These are phyloP conservation scores for Moricandia moricandioides DNA, from an alignment of 345 rosid genomes.

Conservation along the genomic window DNA sequence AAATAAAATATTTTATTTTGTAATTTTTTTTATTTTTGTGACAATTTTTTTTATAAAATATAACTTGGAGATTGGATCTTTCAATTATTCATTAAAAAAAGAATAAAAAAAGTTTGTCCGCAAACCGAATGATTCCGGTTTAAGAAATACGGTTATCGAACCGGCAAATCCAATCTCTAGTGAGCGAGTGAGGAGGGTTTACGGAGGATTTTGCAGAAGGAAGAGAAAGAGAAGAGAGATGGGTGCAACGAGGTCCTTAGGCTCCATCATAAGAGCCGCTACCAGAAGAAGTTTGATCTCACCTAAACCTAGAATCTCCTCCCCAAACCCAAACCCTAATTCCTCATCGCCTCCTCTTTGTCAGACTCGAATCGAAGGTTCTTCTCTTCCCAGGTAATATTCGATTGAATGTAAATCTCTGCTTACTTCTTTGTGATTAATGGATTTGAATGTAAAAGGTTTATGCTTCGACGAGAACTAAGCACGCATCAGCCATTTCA, in stretches of 20 bases:
- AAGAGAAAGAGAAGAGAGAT: conserved; percentile 19
- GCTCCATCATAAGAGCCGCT: conserved; percentile 40
- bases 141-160: neutral
- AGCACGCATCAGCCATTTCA: conserved; percentile 63
- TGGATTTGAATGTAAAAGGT: conserved; percentile 36
- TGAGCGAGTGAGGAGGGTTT: conserved; percentile 1
- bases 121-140: conserved; percentile 1
- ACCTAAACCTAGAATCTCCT: conserved; percentile 21
- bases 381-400: conserved; percentile 39
- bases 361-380: conserved; percentile 34
- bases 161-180: neutral
- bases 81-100: no score
- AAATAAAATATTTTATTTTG: no score
- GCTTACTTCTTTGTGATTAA: neutral
- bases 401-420: neutral
- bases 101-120: no score
- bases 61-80: no score
- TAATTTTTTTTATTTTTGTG: no score
- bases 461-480: conserved; percentile 56
- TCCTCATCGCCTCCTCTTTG: conserved; percentile 26
- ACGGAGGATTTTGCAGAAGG: conserved; percentile 32
- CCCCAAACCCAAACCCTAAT: conserved; percentile 38
- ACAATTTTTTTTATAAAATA: no score
- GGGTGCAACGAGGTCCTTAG: conserved; percentile 51
- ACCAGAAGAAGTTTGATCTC: conserved; percentile 28